These are phyloP conservation scores for Naganishia vaughanmartiniae DNA, from an alignment of 768 basidiomycete genomes.

Conservation along the genomic window DNA sequence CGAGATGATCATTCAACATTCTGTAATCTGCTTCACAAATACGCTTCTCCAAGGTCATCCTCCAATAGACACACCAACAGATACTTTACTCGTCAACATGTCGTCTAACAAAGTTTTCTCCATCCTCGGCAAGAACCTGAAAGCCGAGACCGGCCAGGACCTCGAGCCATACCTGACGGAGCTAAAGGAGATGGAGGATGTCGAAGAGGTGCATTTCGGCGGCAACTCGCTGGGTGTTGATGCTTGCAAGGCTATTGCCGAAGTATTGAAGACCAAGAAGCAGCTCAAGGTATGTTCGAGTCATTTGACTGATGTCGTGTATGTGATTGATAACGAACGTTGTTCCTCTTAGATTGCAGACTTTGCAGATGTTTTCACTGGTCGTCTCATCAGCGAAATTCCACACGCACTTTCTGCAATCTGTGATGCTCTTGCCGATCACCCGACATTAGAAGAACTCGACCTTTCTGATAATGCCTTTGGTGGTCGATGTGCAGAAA, in stretches of 20 bases:
- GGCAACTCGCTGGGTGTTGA: slow-evolving; percentile 93
- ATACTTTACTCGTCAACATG: not conserved
- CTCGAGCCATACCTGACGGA: slow-evolving; percentile 67
- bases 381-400: slow-evolving; percentile 91
- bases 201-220: slow-evolving; percentile 87
- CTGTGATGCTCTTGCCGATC: slow-evolving; percentile 78
- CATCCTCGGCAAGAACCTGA: slow-evolving; percentile 68
- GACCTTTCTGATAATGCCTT: slow-evolving; percentile 95
- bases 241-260: slow-evolving; percentile 78
- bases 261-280: slow-evolving; percentile 68
- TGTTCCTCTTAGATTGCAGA: slow-evolving; percentile 71
- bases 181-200: slow-evolving; percentile 56
- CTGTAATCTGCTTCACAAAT: not conserved
- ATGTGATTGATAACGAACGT: not conserved
- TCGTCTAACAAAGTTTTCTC: slow-evolving; percentile 54
- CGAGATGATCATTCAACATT: slow-evolving; percentile 16
- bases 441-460: slow-evolving; percentile 76
- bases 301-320: not conserved
- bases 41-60: not conserved
- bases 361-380: slow-evolving; percentile 96
- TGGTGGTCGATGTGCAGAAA: slow-evolving; percentile 88
- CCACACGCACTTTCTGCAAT: slow-evolving; percentile 82
- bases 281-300: slow-evolving; percentile 63
- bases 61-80: not conserved
- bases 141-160: slow-evolving; percentile 72